These are phyloP conservation scores for Mucor piriformis DNA, from an alignment of 371 early-diverging fungal genomes.

Conservation along the genomic window DNA sequence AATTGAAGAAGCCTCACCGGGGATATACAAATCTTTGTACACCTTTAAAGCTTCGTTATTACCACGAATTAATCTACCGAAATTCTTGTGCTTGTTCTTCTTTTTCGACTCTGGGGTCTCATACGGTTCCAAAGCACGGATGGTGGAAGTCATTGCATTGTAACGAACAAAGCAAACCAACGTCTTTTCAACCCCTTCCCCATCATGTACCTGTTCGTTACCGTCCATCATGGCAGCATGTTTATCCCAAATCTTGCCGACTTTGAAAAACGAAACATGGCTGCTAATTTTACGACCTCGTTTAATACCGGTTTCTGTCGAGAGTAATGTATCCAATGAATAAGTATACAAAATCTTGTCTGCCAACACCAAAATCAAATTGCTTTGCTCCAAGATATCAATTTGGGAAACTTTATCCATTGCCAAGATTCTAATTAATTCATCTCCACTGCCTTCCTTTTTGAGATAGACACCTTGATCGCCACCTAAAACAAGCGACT, in stretches of 20 bases:
- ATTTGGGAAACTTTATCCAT: conserved; percentile 87
- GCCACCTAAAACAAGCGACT: conserved; percentile 39
- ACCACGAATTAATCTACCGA: conserved; percentile 54
- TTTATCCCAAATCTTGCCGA: conserved; percentile 74
- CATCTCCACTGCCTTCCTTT: conserved; percentile 30
- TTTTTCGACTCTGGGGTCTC: conserved; percentile 45
- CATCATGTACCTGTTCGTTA: conserved; percentile 4
- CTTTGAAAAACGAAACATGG: conserved; percentile 89
- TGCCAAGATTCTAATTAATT: conserved; percentile 59
- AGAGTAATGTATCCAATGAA: conserved; percentile 69
- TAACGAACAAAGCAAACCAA: conserved; percentile 78
- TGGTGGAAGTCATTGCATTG: conserved; percentile 68
- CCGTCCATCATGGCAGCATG: conserved; percentile 54
- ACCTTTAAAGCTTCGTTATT: conserved; percentile 60
- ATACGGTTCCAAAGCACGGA: conserved; percentile 80
- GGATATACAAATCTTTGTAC: conserved; percentile 91
- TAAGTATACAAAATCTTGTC: conserved; percentile 82
- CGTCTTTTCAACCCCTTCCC: conserved; percentile 51
- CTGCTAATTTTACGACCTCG: conserved; percentile 72
- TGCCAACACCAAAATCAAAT: conserved; percentile 77
- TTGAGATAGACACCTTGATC: conserved; percentile 54
- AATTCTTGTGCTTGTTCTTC: conserved; percentile 50
- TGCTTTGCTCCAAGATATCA: conserved; percentile 77
- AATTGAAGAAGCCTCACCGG: conserved; percentile 84
- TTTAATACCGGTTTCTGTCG: conserved; percentile 48